phyloP scores from a whole-genome alignment of 108 stramenopile genomes.

The Aurantiochytrium sp. region DNA sequence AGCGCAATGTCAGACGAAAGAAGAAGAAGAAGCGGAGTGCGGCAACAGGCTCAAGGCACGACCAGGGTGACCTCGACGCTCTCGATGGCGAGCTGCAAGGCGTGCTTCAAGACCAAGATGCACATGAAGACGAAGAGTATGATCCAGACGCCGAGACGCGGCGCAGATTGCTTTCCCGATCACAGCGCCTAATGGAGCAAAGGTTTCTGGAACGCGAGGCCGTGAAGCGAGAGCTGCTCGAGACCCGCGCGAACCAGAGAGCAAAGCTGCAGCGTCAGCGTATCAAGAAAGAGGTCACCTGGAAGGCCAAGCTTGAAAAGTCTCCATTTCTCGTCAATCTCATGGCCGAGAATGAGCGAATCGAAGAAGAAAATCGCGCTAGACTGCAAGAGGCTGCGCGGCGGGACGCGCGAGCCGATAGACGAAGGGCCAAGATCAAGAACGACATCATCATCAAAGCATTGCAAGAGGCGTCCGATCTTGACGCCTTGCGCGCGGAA shows the following conservation, averaged over 20 bases:
- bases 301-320: conserved; percentile 40
- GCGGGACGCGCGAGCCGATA: conserved; percentile 25
- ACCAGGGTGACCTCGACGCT: too few relatives aligned
- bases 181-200: background rate
- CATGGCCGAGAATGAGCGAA: conserved; percentile 56
- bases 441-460: conserved; percentile 49
- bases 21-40: background rate
- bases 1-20: background rate
- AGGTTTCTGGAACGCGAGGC: background rate
- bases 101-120: background rate
- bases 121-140: background rate
- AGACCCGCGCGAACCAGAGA: background rate
- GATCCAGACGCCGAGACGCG: background rate
- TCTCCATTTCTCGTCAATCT: conserved; percentile 49
- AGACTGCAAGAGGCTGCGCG: conserved; percentile 34
- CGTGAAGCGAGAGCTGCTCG: background rate
- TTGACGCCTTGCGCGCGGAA: conserved; percentile 51
- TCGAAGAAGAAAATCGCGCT: conserved; percentile 48
- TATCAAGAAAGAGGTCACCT: conserved; percentile 21
- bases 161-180: background rate
- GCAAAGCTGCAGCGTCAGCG: background rate
- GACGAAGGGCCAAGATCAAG: conserved; percentile 41
- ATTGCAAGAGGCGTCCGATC: conserved; percentile 48
- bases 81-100: too few relatives aligned
- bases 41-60: too few relatives aligned